Conservation (phyloP, 208 protist species). For the Acanthamoeba royreba region DNA sequence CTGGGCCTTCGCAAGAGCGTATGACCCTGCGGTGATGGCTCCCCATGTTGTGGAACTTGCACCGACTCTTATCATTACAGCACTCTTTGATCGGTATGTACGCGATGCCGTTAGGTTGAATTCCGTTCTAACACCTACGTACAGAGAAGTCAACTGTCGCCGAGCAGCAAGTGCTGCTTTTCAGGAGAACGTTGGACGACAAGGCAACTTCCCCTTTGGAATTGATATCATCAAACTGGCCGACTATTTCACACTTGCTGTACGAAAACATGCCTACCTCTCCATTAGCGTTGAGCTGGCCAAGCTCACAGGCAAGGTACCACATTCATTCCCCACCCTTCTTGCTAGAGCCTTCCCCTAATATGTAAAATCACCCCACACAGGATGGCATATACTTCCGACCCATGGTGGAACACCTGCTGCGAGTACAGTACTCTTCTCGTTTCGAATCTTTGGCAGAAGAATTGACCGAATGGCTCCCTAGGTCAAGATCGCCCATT, state of each 20-base stretch:
- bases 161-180: slow-evolving; percentile 83
- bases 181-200: slow-evolving; percentile 85
- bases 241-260: slow-evolving; percentile 95
- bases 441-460: slow-evolving; percentile 86
- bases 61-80: slow-evolving; percentile 81
- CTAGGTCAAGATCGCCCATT: slow-evolving; percentile 51
- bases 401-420: slow-evolving; percentile 87
- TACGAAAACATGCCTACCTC: slow-evolving; percentile 87
- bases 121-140: slow-evolving; percentile 53
- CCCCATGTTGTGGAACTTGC: slow-evolving; percentile 70
- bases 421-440: no score
- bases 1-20: slow-evolving; percentile 98
- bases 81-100: slow-evolving; percentile 90
- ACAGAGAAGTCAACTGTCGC: slow-evolving; percentile 84
- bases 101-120: slow-evolving; percentile 50
- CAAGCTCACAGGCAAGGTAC: not conserved
- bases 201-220: slow-evolving; percentile 92
- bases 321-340: not conserved
- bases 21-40: slow-evolving; percentile 90
- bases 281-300: slow-evolving; percentile 80
- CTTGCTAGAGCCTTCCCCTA: not conserved
- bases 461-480: not conserved
- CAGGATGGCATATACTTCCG: slow-evolving; percentile 77
- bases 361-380: slow-evolving; percentile 64
- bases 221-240: slow-evolving; percentile 94